Base-by-base conservation (phyloP, 768 basidiomycete species). In the Naematelia aurantialba region DNA sequence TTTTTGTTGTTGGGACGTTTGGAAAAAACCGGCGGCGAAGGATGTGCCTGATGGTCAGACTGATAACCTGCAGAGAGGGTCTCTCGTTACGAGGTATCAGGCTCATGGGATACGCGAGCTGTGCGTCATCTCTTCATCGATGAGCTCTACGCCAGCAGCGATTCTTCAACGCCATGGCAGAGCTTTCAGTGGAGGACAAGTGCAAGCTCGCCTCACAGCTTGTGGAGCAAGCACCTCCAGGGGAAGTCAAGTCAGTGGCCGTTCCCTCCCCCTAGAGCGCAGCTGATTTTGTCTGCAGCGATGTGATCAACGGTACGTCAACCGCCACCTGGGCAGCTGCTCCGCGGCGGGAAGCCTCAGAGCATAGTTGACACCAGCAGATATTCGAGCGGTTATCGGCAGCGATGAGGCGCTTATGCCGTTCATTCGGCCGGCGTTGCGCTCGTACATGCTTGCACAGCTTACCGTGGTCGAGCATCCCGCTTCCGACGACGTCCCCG, bases 201-300 rank as follows among this genome's bases (percentile, higher is more conserved):
- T 63, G 62, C 25, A 64, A 68, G 46, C 66, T 74, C 5, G 92
- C 88, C 22, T 85, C 88, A 24, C 81, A 81, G 29, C 89, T 96
- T 69, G 80, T 98, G 27, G 81, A 89, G 0, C 93, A 96, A 74
- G 86, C 90, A 0, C 93, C 93, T 24, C 93, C 93, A 0, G 93
- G 93, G 46, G 89, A 98, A 80, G 91, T 97, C 65, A 96, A 94
- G 72, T 73, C 57, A 63, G 68, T 61, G 5, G 46, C 5, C 12
- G 2, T 22, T 30, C 4, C 39, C 17, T 21, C 14, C 45, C 29
- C 3, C 13, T 45, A 26, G 45, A 22, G 3, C 34, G 39, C 14
- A 17, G 1, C 29, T 17, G 1, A 59, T 59, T 62, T 64, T 51
- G 65, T 27, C 42, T 45, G 2, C 26, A 73, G 72, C 77, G 93